These are phyloP conservation scores for Globisporangium nagaii DNA, from an alignment of 352 stramenopile genomes.

Conservation along the genomic window DNA sequence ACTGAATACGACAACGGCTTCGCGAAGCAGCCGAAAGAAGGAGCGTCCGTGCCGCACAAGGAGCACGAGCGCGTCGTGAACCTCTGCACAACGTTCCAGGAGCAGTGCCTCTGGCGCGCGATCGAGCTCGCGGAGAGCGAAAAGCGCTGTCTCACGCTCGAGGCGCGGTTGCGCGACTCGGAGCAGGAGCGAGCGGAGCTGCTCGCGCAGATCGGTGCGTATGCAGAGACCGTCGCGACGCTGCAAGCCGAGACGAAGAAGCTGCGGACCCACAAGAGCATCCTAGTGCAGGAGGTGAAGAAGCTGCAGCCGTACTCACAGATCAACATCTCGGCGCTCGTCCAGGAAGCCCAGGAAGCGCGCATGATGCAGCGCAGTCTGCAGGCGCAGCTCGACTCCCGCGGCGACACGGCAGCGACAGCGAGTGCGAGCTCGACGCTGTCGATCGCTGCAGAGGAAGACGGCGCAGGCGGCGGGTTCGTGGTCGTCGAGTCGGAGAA, in stretches of 20 bases:
- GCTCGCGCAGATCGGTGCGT: conserved; percentile 1
- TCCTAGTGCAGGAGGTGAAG: conserved; percentile 71
- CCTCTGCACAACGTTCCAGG: conserved; percentile 62
- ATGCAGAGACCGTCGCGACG: conserved; percentile 5
- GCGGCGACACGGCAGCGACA: background rate
- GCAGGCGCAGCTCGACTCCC: conserved; percentile 32
- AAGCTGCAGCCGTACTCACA: conserved; percentile 58
- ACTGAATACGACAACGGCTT: too few relatives aligned
- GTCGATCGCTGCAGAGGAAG: background rate
- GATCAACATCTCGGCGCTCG: conserved; percentile 50
- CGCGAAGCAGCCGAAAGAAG: background rate
- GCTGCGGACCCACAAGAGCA: conserved; percentile 44
- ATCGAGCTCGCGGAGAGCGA: conserved; percentile 63
- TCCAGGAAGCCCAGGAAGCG: conserved; percentile 65
- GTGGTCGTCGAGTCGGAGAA: conserved; percentile 1
- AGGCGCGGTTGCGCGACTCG: conserved; percentile 8
- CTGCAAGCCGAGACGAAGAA: conserved; percentile 29
- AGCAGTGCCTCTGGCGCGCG: conserved; percentile 73
- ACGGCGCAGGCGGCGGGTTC: background rate
- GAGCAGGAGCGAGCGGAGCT: conserved; percentile 10
- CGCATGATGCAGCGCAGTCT: conserved; percentile 71
- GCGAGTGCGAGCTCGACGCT: background rate
- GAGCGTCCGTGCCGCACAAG: conserved; percentile 16
- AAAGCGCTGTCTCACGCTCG: conserved; percentile 23
- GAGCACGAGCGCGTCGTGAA: conserved; percentile 35